These are phyloP conservation scores for Tubosaeta brunneosetosa DNA, from an alignment of 768 basidiomycete genomes.

Conservation along the genomic window DNA sequence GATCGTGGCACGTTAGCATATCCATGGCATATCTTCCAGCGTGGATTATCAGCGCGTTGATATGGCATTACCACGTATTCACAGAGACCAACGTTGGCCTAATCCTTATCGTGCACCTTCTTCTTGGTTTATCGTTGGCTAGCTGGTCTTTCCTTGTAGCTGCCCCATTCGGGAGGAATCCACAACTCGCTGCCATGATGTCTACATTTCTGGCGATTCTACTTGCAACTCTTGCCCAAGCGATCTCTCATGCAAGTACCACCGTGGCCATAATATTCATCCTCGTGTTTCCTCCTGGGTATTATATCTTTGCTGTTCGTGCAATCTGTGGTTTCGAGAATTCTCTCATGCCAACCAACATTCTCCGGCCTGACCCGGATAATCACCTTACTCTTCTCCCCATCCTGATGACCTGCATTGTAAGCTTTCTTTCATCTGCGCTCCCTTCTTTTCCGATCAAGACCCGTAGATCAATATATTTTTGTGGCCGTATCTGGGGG, in stretches of 20 bases:
- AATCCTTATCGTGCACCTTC: slow-evolving; percentile 58
- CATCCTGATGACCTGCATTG: slow-evolving; percentile 59
- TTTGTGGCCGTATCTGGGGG: slow-evolving; percentile 67
- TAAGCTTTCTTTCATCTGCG: slow-evolving; percentile 31
- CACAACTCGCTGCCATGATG: slow-evolving; percentile 63
- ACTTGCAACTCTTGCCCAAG: slow-evolving; percentile 62
- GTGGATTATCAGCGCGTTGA: slow-evolving; percentile 62
- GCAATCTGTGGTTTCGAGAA: slow-evolving; percentile 67
- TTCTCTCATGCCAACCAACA: slow-evolving; percentile 48
- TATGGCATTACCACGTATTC: slow-evolving; percentile 70
- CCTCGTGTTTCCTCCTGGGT: slow-evolving; percentile 69
- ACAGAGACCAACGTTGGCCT: slow-evolving; percentile 52
- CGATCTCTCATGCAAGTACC: slow-evolving; percentile 40
- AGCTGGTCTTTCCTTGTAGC: slow-evolving; percentile 71
- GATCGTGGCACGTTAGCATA: slow-evolving; percentile 63
- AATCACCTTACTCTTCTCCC: slow-evolving; percentile 50
- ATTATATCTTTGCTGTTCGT: slow-evolving; percentile 67
- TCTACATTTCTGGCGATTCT: slow-evolving; percentile 63
- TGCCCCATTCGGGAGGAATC: slow-evolving; percentile 66
- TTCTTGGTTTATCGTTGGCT: slow-evolving; percentile 62
- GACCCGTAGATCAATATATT: slow-evolving; percentile 57
- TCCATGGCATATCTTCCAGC: slow-evolving; percentile 69
- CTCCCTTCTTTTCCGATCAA: background rate
- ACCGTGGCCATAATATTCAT: slow-evolving; percentile 57
- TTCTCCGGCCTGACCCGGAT: slow-evolving; percentile 58